Evolutionary conservation across 352 stramenopile species (phyloP).

Genomic region (Globisporangium apiculatum): DNA sequence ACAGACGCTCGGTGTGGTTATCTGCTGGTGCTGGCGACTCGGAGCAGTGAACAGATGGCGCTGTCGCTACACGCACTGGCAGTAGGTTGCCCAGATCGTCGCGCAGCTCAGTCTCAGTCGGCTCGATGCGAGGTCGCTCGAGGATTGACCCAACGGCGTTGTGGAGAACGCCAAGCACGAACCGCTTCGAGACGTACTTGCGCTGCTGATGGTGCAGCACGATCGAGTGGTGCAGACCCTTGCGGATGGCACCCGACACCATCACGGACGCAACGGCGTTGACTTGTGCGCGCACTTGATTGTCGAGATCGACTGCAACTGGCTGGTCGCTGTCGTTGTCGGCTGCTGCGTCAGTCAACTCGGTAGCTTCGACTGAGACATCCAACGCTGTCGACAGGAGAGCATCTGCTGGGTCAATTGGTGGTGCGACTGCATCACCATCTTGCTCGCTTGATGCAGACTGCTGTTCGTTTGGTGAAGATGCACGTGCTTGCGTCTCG

Average conservation of each 20-base stretch:
- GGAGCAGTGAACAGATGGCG: not conserved
- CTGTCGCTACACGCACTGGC: not conserved
- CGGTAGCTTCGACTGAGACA: no score
- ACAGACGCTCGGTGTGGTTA: not conserved
- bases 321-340: not conserved
- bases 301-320: no score
- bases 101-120: not conserved
- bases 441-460: not conserved
- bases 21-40: not conserved
- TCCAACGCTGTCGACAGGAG: no score
- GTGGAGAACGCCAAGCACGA: conserved; percentile 3
- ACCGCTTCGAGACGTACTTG: conserved; percentile 10
- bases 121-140: not conserved
- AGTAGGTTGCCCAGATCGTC: not conserved
- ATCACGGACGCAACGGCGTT: conserved; percentile 1
- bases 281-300: not conserved
- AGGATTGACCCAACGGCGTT: not conserved
- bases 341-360: not conserved
- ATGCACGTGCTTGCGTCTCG: not conserved
- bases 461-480: no score
- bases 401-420: not conserved
- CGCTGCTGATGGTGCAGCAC: conserved; percentile 6
- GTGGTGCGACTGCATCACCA: not conserved
- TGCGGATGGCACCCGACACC: conserved; percentile 4
- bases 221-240: conserved; percentile 11